Percentiles rank a stretch among this genome's conserved stretches.
phyloP scores from a whole-genome alignment of 495 filamentous ascomycete genomes.

The Aspergillus hancockii region DNA sequence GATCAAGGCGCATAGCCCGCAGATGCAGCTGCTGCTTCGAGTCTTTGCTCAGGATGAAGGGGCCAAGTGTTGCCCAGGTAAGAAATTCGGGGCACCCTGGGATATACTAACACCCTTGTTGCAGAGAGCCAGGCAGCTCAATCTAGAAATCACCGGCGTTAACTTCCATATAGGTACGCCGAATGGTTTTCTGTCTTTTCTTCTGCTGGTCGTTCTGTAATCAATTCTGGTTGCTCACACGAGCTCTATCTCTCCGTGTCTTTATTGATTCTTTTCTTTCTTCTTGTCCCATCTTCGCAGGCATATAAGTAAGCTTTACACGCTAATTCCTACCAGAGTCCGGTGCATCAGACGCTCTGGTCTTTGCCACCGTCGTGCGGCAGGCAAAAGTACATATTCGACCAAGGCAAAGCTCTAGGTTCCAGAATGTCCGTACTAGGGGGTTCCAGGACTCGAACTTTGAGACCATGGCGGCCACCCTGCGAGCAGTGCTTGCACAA shows the following conservation, averaged over 20 bases:
- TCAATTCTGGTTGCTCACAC: background rate
- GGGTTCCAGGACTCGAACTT: constrained; percentile 33
- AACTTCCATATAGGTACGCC: constrained; percentile 43
- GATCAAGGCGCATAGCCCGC: constrained; percentile 27
- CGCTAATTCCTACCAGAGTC: constrained; percentile 17
- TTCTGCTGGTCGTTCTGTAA: constrained; percentile 5
- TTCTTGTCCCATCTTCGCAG: no score
- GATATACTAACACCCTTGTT: constrained; percentile 21
- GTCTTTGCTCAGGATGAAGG: constrained; percentile 30
- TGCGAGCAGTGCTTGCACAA: constrained; percentile 11
- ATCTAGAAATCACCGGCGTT: constrained; percentile 31
- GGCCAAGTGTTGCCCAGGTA: constrained; percentile 24
- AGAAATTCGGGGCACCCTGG: constrained; percentile 34
- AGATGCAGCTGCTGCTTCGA: constrained; percentile 30
- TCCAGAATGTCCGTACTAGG: constrained; percentile 26
- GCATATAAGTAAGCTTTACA: no score
- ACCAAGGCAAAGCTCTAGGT: constrained; percentile 16
- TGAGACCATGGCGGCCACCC: constrained; percentile 17
- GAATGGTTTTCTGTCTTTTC: no score
- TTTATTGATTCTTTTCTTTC: background rate
- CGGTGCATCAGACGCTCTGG: constrained; percentile 20
- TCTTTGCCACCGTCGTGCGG: constrained; percentile 27
- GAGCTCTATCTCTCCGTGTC: background rate
- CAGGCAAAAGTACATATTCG: constrained; percentile 26
- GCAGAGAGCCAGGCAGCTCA: constrained; percentile 24